These are phyloP conservation scores for Omphalea diandra DNA, from an alignment of 441 rosid genomes.

Conservation along the genomic window DNA sequence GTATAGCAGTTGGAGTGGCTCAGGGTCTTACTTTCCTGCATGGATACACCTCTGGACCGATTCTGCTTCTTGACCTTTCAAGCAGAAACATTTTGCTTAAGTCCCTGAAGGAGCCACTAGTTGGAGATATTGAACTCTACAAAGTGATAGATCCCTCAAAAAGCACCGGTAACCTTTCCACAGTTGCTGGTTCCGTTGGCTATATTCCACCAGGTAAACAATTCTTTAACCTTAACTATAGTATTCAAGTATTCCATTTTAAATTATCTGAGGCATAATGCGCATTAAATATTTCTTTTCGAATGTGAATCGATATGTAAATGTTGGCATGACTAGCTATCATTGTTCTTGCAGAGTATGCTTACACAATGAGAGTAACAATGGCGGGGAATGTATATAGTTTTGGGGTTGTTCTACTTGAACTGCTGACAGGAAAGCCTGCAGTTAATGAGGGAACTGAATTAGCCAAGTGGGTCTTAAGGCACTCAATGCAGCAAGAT, in stretches of 20 bases:
- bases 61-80: conserved; percentile 78
- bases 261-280: too few species aligned
- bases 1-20: conserved; percentile 79
- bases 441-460: conserved; percentile 72
- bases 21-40: conserved; percentile 84
- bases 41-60: conserved; percentile 55
- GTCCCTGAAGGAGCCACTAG: conserved; percentile 69
- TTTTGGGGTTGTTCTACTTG: conserved; percentile 75
- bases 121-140: conserved; percentile 85
- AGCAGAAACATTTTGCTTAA: conserved; percentile 68
- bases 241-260: too few species aligned
- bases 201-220: conserved; percentile 79
- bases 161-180: conserved; percentile 80
- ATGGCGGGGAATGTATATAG: conserved; percentile 82
- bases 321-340: not conserved
- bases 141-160: conserved; percentile 78
- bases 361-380: conserved; percentile 91
- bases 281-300: not conserved
- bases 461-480: conserved; percentile 72
- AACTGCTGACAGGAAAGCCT: conserved; percentile 75
- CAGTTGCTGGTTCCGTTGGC: conserved; percentile 84
- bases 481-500: conserved; percentile 41
- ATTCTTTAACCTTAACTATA: not conserved
- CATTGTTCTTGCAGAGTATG: conserved; percentile 62
- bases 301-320: not conserved